Evolutionary conservation across 495 filamentous ascomycete species (phyloP), one percentile per base, ranked within the genome.

Genomic region (Cercophora sp.): DNA sequence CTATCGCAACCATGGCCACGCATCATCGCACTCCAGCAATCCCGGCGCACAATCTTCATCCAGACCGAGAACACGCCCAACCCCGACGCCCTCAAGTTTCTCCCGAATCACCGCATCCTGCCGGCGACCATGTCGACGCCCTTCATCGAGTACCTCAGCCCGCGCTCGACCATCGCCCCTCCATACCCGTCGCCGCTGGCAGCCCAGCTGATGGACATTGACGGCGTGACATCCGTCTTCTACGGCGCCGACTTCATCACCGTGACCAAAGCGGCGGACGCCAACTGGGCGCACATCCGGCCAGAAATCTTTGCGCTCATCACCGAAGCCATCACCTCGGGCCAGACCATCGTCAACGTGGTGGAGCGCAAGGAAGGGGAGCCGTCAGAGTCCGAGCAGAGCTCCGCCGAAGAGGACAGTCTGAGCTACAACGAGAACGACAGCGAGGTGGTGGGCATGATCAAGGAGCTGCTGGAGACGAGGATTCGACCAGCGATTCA

Each of bases 401-500:
- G 69, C 41, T 55, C 62, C 10, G 63, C 43, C 23, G 73, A 81
- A 19, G 76, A 81, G 58, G 87, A 94, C 60, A 89, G 82, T 37
- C 74, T 95, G 24, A 74, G 73, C 35, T 95, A 86, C 63, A 80
- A 90, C 57, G 89, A 92, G 60, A 84, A 90, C 41, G 93, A 98
- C 61, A 86, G 84, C 55, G 93, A 98, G 68, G 89, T 96, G 8
- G 84, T 97, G 23, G 84, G 88, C 49, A 96, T 96, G 93, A 96
- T 98, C 69, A 96, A 97, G 71, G 93, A 98, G 72, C 71, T 98
- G n/a, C 72, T 98, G 46, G 94, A 98, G 71, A 98, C 94, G 18
- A 74, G 93, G 44, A 95, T 98, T 60, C 76, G 93, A 34, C 93
- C 93, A 2, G 85, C 93, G 4, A 98, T 98, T 51, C 92, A 96